A percentile compares a stretch with the other conserved stretches of the same genome.
phyloP scores from a whole-genome alignment of 1,284 basidiomycete species.

The Rhodotorula sp. region DNA sequence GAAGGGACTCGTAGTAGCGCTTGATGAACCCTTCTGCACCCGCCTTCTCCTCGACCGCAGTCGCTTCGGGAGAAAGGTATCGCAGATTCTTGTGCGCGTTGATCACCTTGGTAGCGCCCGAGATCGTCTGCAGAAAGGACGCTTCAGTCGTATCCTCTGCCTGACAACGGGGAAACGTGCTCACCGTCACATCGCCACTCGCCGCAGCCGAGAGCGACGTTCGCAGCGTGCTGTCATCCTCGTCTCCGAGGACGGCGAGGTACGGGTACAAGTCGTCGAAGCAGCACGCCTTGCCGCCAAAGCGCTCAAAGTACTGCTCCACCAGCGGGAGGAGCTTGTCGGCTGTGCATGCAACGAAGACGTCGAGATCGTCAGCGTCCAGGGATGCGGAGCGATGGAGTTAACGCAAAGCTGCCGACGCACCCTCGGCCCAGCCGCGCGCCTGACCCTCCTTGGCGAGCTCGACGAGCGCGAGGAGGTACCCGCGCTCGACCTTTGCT shows the following conservation, averaged over 20 bases:
- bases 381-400: neutral
- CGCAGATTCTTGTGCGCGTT: slow-evolving; percentile 72
- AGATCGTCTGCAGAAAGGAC: slow-evolving; percentile 53
- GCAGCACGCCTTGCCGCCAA: slow-evolving; percentile 78
- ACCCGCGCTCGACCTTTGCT: slow-evolving; percentile 69
- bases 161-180: neutral
- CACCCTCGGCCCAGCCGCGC: slow-evolving; percentile 52
- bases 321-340: slow-evolving; percentile 50
- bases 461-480: slow-evolving; percentile 67
- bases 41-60: slow-evolving; percentile 60
- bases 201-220: neutral
- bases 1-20: slow-evolving; percentile 66
- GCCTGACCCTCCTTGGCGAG: slow-evolving; percentile 17
- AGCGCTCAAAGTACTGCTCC: slow-evolving; percentile 66
- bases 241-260: slow-evolving; percentile 55
- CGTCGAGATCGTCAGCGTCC: slow-evolving; percentile 13
- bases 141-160: neutral
- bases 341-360: slow-evolving; percentile 51
- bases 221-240: slow-evolving; percentile 23
- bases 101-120: slow-evolving; percentile 62
- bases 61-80: slow-evolving; percentile 58
- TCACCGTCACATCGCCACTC: neutral
- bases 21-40: slow-evolving; percentile 60
- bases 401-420: neutral
- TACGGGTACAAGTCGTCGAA: slow-evolving; percentile 79